phyloP scores from a whole-genome alignment of 2,329 filamentous ascomycete genomes.

The Didymella pomorum region DNA sequence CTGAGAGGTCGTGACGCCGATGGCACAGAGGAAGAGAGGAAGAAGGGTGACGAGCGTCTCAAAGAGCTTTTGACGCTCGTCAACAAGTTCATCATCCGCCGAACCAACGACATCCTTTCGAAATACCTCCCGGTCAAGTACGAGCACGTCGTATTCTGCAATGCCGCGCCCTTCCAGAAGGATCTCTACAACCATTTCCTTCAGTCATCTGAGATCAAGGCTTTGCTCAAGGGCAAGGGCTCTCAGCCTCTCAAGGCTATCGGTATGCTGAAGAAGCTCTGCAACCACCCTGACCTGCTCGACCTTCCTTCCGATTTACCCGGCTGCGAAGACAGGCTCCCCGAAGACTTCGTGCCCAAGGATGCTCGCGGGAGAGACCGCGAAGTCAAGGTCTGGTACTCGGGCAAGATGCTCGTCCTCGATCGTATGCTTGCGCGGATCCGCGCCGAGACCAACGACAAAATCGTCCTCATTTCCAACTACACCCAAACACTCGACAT shows the following conservation, averaged over 20 bases:
- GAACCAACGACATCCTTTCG: slow-evolving; percentile 96
- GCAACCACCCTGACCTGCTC: slow-evolving; percentile 95
- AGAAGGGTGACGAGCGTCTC: slow-evolving; percentile 84
- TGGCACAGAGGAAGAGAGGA: slow-evolving; percentile 80
- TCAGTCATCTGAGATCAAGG: slow-evolving; percentile 92
- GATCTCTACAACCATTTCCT: slow-evolving; percentile 98
- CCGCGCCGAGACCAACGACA: slow-evolving; percentile 95
- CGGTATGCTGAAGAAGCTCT: slow-evolving; percentile 95
- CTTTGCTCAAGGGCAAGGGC: slow-evolving; percentile 87
- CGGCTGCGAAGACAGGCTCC: slow-evolving; percentile 81
- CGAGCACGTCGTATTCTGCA: slow-evolving; percentile 98
- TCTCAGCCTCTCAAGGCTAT: slow-evolving; percentile 97
- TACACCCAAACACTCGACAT: slow-evolving; percentile 96
- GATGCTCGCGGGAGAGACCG: slow-evolving; percentile 87
- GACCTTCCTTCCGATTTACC: slow-evolving; percentile 84
- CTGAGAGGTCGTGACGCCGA: slow-evolving; percentile 89
- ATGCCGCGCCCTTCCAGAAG: slow-evolving; percentile 88
- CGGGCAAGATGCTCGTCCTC: slow-evolving; percentile 97
- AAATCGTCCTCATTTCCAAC: slow-evolving; percentile 98
- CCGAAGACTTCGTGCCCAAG: slow-evolving; percentile 87
- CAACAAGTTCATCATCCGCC: slow-evolving; percentile 98
- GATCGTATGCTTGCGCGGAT: slow-evolving; percentile 97
- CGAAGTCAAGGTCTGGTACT: slow-evolving; percentile 94
- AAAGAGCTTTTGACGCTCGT: slow-evolving; percentile 82
- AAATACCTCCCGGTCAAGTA: slow-evolving; percentile 99